Evolutionary conservation across 192 early-diverging fungal species (phyloP).

Genomic region (Coemansia sp.): DNA sequence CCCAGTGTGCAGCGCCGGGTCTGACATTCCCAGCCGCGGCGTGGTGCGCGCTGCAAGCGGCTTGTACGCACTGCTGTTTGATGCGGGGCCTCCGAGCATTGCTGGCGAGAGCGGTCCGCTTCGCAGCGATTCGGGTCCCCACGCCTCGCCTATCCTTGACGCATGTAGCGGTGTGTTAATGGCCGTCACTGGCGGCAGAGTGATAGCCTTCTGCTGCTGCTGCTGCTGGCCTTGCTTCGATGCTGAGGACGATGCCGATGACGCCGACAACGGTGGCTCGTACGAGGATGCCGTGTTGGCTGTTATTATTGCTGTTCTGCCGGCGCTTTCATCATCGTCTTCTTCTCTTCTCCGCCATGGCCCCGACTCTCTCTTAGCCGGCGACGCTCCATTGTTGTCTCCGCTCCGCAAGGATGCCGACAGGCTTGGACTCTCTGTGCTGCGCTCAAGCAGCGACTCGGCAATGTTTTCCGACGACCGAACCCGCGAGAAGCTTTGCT

Average conservation of each 20-base stretch:
- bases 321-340: neutral
- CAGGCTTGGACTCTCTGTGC: neutral
- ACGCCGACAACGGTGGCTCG: neutral
- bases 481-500: constrained; percentile 70
- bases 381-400: neutral
- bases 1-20: constrained; percentile 41
- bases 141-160: constrained; percentile 39
- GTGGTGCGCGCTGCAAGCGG: constrained; percentile 6
- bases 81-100: constrained; percentile 68
- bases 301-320: neutral
- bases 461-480: constrained; percentile 17
- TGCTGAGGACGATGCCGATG: neutral
- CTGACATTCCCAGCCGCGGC: constrained; percentile 30
- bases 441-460: constrained; percentile 5
- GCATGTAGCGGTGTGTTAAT: constrained; percentile 59
- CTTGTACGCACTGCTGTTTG: constrained; percentile 19
- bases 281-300: neutral
- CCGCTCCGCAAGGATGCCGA: neutral
- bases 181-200: constrained; percentile 71
- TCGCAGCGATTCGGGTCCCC: constrained; percentile 66
- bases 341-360: neutral
- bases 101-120: constrained; percentile 76
- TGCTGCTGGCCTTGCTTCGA: constrained; percentile 7
- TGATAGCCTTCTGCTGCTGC: constrained; percentile 27
- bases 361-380: neutral